Base-by-base conservation (phyloP, 1,139 yeast genomes). In the Geotrichum fermentans region DNA sequence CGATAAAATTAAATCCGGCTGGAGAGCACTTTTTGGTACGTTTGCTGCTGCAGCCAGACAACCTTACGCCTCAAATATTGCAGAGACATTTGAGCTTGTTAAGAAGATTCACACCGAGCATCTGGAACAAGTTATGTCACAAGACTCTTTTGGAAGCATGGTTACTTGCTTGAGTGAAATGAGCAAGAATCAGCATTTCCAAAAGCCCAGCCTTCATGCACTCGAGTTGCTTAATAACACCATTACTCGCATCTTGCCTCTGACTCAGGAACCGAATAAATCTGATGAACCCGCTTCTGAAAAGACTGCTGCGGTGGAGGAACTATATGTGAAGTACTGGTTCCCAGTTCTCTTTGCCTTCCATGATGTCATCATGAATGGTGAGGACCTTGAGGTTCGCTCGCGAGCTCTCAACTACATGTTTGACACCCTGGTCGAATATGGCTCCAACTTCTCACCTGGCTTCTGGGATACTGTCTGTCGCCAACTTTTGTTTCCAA, bases 321-420 rank as follows among this genome's bases (percentile, higher is more conserved):
- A 74, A 26, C 66, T 67, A 11, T 64, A 77, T 33, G 68, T 66
- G 21, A 76, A 75, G 52, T 69, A 78, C 24, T 82, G 88, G 88
- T 86, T 85, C 70, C 96, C 97, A 2, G 74, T 89, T 13, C 68
- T 90, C 54, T 80, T 77, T 57, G 86, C 92, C 11, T 85, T 88
- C 67, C 89, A 89, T 62, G 89, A 85, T 57, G 84, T 92, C 7
- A 86, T 90, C 30, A 87, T 90, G 95, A 82, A 83, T 1, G 96
- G 96, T 4, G 90, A 85, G 53, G 98, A 94, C 65, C 71, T 94
- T 51, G 99, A 94, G 66, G 96, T 90, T 3, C 78, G 98, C 59
- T 86, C 97, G 0, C 74, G 90, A 51, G 96, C 97, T 0, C 73
- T 92, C 61, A 83, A 82, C 55, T 80, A 78, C 58, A 74, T 92